Percentiles rank a stretch among this genome's conserved stretches.
Evolutionary conservation across 345 rosid genomes (phyloP).

Genomic region (Zanthoxylum bungeanum): DNA sequence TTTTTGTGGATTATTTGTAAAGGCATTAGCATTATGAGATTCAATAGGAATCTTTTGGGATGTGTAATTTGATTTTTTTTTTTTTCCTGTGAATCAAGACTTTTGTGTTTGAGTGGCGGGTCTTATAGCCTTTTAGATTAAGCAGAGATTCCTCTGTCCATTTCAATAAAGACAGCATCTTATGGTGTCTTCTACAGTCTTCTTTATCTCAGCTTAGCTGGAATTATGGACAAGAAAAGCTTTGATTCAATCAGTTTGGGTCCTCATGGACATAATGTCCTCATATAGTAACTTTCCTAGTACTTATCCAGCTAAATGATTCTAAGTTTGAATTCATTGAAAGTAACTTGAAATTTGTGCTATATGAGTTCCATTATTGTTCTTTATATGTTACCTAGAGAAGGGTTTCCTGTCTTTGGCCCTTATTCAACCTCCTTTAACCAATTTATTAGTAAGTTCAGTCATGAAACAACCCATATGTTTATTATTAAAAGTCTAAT

Average conservation of each 20-base stretch:
- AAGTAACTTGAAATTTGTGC: constrained; percentile 23
- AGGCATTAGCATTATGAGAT: constrained; percentile 19
- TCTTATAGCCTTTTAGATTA: constrained; percentile 5
- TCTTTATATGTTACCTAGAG: neutral
- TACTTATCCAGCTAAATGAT: constrained; percentile 23
- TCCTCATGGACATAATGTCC: neutral
- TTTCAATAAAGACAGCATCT: constrained; percentile 26
- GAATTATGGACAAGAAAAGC: constrained; percentile 23
- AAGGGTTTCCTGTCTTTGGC: neutral
- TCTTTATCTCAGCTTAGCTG: constrained; percentile 24
- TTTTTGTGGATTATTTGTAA: constrained; percentile 17
- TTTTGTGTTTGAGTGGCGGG: constrained; percentile 10
- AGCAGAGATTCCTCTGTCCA: constrained; percentile 25
- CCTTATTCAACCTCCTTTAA: neutral
- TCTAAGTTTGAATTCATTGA: constrained; percentile 15
- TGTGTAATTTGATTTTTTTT: constrained; percentile 21
- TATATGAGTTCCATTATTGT: constrained; percentile 2
- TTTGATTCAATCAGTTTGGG: constrained; percentile 20
- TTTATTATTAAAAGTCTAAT: neutral
- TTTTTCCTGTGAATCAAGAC: constrained; percentile 18
- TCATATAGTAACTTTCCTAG: constrained; percentile 8
- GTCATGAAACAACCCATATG: neutral
- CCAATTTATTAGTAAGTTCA: neutral
- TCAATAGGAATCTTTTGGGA: constrained; percentile 33
- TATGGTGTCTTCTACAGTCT: constrained; percentile 11